A percentile compares a stretch with the other conserved stretches of the same genome.
These are phyloP conservation scores for Colletotrichum sp. DNA, from an alignment of 2,329 filamentous ascomycete species.

Conservation along the genomic window DNA sequence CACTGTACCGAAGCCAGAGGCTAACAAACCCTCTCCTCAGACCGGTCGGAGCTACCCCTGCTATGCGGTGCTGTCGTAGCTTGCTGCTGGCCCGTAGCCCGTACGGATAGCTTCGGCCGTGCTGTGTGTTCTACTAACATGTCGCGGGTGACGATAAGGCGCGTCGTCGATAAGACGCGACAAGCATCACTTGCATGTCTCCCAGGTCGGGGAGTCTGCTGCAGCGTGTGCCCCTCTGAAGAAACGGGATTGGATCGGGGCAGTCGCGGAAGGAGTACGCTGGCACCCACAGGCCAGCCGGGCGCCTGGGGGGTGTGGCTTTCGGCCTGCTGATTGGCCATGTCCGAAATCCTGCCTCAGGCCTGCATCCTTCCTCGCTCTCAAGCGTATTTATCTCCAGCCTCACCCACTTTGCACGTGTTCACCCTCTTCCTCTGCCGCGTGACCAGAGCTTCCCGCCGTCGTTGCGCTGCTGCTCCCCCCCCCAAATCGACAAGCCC, in stretches of 20 bases:
- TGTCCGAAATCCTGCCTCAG: conserved; percentile 12
- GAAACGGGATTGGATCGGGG: conserved; percentile 19
- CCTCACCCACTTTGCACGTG: conserved; percentile 45
- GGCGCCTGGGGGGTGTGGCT: conserved; percentile 5
- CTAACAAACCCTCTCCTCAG: not conserved
- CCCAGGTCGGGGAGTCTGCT: not conserved
- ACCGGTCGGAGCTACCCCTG: conserved; percentile 7
- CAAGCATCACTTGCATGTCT: not conserved
- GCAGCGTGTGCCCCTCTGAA: conserved; percentile 18
- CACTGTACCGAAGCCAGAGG: not conserved
- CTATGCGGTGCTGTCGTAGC: not conserved
- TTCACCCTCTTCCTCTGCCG: conserved; percentile 40
- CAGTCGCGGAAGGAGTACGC: conserved; percentile 6
- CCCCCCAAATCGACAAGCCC: conserved; percentile 7
- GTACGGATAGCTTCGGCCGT: not conserved
- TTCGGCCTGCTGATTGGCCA: conserved; percentile 14
- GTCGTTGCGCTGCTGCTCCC: not conserved
- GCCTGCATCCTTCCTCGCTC: not conserved
- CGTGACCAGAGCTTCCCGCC: conserved; percentile 36
- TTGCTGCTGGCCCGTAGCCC: not conserved
- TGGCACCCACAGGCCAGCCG: conserved; percentile 3
- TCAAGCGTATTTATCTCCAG: conserved; percentile 37
- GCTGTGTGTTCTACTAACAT: not conserved
- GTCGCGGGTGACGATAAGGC: not conserved
- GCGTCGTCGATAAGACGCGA: conserved; percentile 1